A percentile compares a stretch with the other conserved stretches of the same genome.
These are phyloP conservation scores for Lactarius evosmus DNA, from an alignment of 768 basidiomycete genomes.

Conservation along the genomic window DNA sequence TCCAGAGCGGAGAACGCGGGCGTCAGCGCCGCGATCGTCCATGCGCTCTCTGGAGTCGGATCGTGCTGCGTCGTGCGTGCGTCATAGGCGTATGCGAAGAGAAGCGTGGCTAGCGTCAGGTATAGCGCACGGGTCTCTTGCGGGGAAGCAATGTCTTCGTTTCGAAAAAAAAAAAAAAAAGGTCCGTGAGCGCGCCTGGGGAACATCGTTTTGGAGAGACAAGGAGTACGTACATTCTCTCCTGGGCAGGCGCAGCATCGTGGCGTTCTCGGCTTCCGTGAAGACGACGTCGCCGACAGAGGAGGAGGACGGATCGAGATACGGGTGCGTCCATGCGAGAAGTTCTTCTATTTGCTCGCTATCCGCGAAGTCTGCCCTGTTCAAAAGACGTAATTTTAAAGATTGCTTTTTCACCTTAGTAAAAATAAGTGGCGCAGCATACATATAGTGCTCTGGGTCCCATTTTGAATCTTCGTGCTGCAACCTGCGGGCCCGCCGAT, in stretches of 20 bases:
- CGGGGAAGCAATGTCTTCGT: constrained; percentile 56
- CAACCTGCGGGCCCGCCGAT: constrained; percentile 53
- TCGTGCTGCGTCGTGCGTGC: constrained; percentile 72
- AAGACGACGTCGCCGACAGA: constrained; percentile 45
- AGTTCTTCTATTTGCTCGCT: constrained; percentile 73
- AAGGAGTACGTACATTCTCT: constrained; percentile 46
- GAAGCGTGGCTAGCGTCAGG: constrained; percentile 62
- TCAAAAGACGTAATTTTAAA: background rate
- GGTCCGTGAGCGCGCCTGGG: background rate
- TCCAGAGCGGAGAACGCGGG: constrained; percentile 84
- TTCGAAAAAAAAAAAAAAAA: background rate
- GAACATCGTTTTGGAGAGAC: background rate
- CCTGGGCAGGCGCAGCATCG: constrained; percentile 54
- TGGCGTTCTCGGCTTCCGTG: constrained; percentile 67
- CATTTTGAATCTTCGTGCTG: constrained; percentile 73
- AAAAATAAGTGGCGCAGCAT: constrained; percentile 30
- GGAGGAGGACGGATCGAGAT: constrained; percentile 32
- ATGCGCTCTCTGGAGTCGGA: constrained; percentile 84
- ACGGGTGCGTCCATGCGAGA: constrained; percentile 62
- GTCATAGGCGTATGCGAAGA: constrained; percentile 83
- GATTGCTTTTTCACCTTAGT: constrained; percentile 54
- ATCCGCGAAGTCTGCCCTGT: constrained; percentile 78
- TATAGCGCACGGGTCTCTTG: constrained; percentile 60
- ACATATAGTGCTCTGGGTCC: constrained; percentile 86
- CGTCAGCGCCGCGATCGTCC: constrained; percentile 72